Evolutionary conservation across 2,329 filamentous ascomycete species (phyloP).

Genomic region (Cercospora beticola): DNA sequence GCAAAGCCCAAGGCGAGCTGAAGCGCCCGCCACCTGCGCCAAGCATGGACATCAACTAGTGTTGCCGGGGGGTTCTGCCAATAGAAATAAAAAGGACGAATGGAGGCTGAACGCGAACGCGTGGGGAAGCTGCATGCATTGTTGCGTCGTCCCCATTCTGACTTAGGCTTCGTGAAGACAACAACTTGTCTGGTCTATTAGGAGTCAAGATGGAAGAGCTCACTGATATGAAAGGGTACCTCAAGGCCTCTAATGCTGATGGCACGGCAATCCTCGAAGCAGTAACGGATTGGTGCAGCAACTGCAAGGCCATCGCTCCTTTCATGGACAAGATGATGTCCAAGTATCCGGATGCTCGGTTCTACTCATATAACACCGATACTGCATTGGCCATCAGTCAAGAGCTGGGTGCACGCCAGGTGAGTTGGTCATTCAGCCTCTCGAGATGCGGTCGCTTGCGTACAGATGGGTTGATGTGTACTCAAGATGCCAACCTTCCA

Average conservation of each 20-base stretch:
- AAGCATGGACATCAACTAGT: slow-evolving; percentile 9
- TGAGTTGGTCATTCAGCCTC: not conserved
- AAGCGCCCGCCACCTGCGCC: slow-evolving; percentile 4
- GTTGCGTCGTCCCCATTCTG: not conserved
- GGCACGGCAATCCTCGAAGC: slow-evolving; percentile 36
- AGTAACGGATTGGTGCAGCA: slow-evolving; percentile 32
- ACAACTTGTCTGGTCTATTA: not conserved
- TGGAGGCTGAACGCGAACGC: not conserved
- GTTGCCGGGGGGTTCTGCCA: not conserved
- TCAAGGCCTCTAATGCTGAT: slow-evolving; percentile 35
- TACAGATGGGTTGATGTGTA: not conserved
- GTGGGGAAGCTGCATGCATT: slow-evolving; percentile 2
- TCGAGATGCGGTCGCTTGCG: not conserved
- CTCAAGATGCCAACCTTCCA: slow-evolving; percentile 36
- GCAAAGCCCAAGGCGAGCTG: not conserved
- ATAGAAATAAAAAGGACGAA: not conserved
- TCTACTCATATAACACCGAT: slow-evolving; percentile 37
- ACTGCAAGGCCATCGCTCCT: slow-evolving; percentile 38
- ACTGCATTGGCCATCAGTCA: slow-evolving; percentile 35
- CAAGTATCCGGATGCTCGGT: slow-evolving; percentile 36
- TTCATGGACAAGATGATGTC: slow-evolving; percentile 35
- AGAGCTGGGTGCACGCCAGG: slow-evolving; percentile 32
- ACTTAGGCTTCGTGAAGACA: not conserved
- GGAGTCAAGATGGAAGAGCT: slow-evolving; percentile 33
- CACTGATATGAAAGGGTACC: slow-evolving; percentile 32